Base-by-base conservation (phyloP, 176 grass and related monocot genomes). In the barley (Hordeum vulgare) region DNA sequence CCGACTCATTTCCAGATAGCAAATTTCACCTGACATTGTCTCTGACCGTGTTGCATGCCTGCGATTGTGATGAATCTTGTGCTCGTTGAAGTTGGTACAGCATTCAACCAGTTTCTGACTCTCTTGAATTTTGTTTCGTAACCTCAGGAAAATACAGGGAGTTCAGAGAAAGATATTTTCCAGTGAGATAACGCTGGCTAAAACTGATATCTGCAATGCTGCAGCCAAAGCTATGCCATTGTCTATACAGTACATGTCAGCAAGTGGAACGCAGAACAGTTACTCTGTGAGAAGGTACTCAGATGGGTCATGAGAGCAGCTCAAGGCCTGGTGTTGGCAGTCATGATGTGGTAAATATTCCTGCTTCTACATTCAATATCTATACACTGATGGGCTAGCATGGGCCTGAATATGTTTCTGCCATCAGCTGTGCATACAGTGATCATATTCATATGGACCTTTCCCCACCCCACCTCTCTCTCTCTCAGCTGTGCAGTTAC, bases 401-500 rank as follows among this genome's bases (percentile, higher is more conserved):
- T 81, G 77, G 70, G 49, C 51, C 82, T 81, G 47, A 40, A 69
- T 85, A 61, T 89, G 12, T 60, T 76, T 67, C 27, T 84, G 59
- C 76, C 82, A 85, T 59, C 83, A 84, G 80, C 54, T 84, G 41
- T 80, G 14, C 51, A 28, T 71, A 80, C 69, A 92, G 51, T 77
- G 77, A 86, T 47, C 64, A 80, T 59, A 84, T 41, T 47, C 72
- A 75, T 66, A 84, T 42, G 68, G 44, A 80, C 36, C 53, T 77
- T 35, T 34, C 13, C 40, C 61, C 36, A 23, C 53, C 37, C 72
- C 17, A 67, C 40, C 20, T 39, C 78, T 73, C 74, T 54, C 13
- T 77, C 15, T 71, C 80, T 60, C 74, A 79, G 86, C 9, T 58
- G 29, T 77, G 72, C 33, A 82, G 66, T 90, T 84, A 78, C 86